Percentiles rank a stretch among this genome's conserved stretches.
phyloP scores from a whole-genome alignment of 2,329 filamentous ascomycete genomes.

The Ophiobolus disseminans region DNA sequence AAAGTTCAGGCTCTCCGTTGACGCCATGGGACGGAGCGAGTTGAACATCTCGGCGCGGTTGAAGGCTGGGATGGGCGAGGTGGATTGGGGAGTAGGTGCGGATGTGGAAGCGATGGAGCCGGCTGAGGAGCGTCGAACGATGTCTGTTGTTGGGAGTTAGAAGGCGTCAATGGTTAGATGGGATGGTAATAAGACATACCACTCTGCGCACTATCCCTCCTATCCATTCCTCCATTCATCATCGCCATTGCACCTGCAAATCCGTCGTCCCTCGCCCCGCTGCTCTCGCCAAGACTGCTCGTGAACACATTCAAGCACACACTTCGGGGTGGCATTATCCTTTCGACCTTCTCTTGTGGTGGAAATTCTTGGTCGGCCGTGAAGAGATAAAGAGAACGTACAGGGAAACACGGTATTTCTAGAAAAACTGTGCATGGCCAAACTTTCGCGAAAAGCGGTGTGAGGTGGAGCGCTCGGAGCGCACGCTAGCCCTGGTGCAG shows the following conservation, averaged over 20 bases:
- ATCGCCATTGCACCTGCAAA: slow-evolving; percentile 3
- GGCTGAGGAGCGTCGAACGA: slow-evolving; percentile 28
- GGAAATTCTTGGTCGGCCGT: slow-evolving; percentile 12
- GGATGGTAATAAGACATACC: slow-evolving; percentile 18
- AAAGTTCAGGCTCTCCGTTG: slow-evolving; percentile 32
- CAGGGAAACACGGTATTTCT: slow-evolving; percentile 31
- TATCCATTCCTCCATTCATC: slow-evolving; percentile 19
- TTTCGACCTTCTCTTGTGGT: slow-evolving; percentile 15
- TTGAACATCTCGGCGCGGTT: slow-evolving; percentile 34
- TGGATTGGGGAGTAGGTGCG: slow-evolving; percentile 19
- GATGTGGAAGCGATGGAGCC: slow-evolving; percentile 28
- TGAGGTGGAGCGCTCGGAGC: slow-evolving; percentile 46
- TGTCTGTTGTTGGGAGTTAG: slow-evolving; percentile 21
- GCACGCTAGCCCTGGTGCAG: slow-evolving; percentile 34
- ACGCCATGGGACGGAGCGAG: slow-evolving; percentile 31
- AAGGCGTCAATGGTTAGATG: background rate
- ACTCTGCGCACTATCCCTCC: slow-evolving; percentile 41
- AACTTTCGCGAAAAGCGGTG: slow-evolving; percentile 47
- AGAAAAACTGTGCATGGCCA: slow-evolving; percentile 33
- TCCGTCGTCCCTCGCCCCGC: slow-evolving; percentile 34
- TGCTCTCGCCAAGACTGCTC: slow-evolving; percentile 37
- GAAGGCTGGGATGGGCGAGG: slow-evolving; percentile 28
- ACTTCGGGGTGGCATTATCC: slow-evolving; percentile 46
- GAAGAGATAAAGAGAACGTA: slow-evolving; percentile 14
- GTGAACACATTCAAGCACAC: slow-evolving; percentile 49